Conservation (phyloP, 768 basidiomycete genomes). For the Tricholoma bakamatsutake region DNA sequence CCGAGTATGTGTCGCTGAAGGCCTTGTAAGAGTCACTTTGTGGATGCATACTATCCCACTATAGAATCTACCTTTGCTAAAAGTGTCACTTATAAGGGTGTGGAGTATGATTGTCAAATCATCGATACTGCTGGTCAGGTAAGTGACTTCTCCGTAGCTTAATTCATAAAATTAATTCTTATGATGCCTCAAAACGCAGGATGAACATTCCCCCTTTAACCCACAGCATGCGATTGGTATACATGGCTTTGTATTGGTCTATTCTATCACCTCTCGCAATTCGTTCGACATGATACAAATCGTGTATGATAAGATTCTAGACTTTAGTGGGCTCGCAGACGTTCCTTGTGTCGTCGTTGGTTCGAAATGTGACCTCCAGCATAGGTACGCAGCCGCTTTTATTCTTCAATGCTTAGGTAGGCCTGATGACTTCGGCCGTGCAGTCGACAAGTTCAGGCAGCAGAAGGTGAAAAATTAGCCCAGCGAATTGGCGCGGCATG, state of each 20-base stretch:
- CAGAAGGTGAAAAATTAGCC: conserved; percentile 76
- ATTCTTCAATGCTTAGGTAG: not conserved
- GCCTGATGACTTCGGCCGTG: conserved; percentile 2
- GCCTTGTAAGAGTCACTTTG: conserved; percentile 60
- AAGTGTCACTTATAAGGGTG: conserved; percentile 79
- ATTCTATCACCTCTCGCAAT: conserved; percentile 82
- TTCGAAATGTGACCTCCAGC: conserved; percentile 79
- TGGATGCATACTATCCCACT: conserved; percentile 92
- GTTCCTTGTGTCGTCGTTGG: conserved; percentile 95
- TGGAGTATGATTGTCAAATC: conserved; percentile 94
- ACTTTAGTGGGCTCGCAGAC: conserved; percentile 80
- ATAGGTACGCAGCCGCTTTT: conserved; percentile 47
- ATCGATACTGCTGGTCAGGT: conserved; percentile 98
- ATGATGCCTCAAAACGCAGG: conserved; percentile 37
- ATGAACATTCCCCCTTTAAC: conserved; percentile 93
- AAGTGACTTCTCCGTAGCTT: conserved; percentile 18
- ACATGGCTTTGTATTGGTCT: conserved; percentile 95
- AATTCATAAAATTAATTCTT: not conserved
- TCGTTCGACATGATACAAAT: conserved; percentile 95
- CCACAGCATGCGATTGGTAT: conserved; percentile 94
- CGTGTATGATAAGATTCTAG: conserved; percentile 93
- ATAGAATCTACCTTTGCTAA: conserved; percentile 88
- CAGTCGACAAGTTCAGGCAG: conserved; percentile 66
- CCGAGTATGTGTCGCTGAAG: not conserved
- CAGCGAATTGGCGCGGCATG: conserved; percentile 68